Evolutionary conservation across 1,284 basidiomycete species (phyloP).

Genomic region (Malassezia psittaci): DNA sequence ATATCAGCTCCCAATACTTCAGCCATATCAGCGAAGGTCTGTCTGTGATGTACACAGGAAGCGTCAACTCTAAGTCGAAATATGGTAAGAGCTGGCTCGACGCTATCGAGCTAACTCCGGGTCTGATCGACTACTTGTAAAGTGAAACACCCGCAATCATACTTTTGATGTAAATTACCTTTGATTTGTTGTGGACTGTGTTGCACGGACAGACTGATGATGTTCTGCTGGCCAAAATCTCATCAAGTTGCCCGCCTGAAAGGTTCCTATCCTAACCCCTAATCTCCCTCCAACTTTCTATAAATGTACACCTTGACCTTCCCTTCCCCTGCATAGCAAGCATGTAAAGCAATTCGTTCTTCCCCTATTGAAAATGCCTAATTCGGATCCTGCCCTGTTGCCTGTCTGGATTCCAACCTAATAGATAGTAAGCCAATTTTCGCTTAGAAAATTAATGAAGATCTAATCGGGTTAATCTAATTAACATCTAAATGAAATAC

Average conservation of each 20-base stretch:
- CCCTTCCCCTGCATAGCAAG: not conserved
- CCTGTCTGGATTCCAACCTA: no score
- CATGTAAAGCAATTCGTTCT: not conserved
- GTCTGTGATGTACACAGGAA: slow-evolving; percentile 26
- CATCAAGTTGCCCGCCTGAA: not conserved
- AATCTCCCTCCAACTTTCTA: not conserved
- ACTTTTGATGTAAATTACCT: not conserved
- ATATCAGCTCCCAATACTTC: slow-evolving; percentile 37
- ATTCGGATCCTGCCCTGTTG: no score
- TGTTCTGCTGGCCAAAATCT: not conserved
- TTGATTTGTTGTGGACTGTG: not conserved
- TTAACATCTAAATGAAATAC: no score
- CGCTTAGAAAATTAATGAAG: no score
- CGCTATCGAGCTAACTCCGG: slow-evolving; percentile 22
- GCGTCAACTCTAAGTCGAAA: slow-evolving; percentile 6
- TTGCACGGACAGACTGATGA: not conserved
- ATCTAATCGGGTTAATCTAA: no score
- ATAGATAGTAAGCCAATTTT: no score
- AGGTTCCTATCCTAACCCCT: not conserved
- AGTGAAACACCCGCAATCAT: not conserved
- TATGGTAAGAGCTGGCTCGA: slow-evolving; percentile 28
- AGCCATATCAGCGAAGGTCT: slow-evolving; percentile 26
- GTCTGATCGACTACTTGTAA: slow-evolving; percentile 31
- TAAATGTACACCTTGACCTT: not conserved
- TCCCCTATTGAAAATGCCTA: not conserved